Percentiles rank a stretch among this genome's conserved stretches.
Evolutionary conservation across 2,329 filamentous ascomycete genomes (phyloP).

Genomic region (Orbilia blumenaviensis): DNA sequence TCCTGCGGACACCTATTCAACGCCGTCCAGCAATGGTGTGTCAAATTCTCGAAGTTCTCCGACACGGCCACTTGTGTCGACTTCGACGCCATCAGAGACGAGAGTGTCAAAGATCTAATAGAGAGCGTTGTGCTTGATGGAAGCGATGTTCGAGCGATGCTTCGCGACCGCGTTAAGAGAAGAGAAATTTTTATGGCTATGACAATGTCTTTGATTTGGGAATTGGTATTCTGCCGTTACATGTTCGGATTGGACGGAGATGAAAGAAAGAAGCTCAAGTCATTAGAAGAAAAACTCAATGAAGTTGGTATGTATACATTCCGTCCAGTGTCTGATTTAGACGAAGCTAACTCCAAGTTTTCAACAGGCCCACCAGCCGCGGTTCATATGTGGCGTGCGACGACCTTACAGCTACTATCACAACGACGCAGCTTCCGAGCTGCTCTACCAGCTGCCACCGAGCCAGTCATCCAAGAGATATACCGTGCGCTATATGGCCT

Average conservation of each 20-base stretch:
- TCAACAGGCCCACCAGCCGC: constrained; percentile 73
- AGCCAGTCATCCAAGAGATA: constrained; percentile 93
- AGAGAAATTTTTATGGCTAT: constrained; percentile 98
- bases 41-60: constrained; percentile 97
- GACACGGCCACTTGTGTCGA: constrained; percentile 54
- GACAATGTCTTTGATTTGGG: constrained; percentile 99
- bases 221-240: constrained; percentile 97
- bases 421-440: constrained; percentile 80
- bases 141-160: constrained; percentile 86
- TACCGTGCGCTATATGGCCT: constrained; percentile 84
- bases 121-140: constrained; percentile 95
- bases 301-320: constrained; percentile 71
- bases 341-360: constrained; percentile 52
- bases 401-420: constrained; percentile 87
- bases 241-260: constrained; percentile 98
- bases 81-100: constrained; percentile 77
- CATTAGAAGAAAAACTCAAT: constrained; percentile 86
- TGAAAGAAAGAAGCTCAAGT: constrained; percentile 96
- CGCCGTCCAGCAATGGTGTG: constrained; percentile 96
- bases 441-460: constrained; percentile 87
- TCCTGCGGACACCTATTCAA: constrained; percentile 94
- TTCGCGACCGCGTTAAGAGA: constrained; percentile 84
- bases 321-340: background rate
- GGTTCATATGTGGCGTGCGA: constrained; percentile 97
- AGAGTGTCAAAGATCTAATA: constrained; percentile 91